Base-by-base conservation (phyloP, 139 green algal genomes). In the Micractinium sp. region DNA sequence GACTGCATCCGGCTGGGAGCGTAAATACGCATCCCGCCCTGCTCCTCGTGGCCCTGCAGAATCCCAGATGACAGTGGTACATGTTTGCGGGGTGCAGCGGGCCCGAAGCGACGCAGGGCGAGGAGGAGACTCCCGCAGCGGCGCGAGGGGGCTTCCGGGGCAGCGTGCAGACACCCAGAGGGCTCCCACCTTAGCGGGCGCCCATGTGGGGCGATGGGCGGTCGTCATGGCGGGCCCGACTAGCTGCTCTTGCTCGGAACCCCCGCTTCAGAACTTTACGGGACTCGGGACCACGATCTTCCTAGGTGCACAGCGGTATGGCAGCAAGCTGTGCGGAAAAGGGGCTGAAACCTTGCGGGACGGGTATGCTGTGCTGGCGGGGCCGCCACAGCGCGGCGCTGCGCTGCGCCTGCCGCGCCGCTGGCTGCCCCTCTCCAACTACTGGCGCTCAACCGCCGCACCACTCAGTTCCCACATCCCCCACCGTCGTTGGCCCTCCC, bases 131-230 rank as follows among this genome's bases (percentile, higher is more conserved):
- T 56, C 47, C 47, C 9, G 47, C 47, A 56, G 9, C 47, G 47
- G 9, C 47, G 47, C 47, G 47, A 5, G 47, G 47, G 47, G 47
- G 47, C 47, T 56, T 56, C 47, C 47, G 47, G 47, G 47, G 47
- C 47, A 56, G 47, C 47, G 47, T 56, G 47, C 47, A 56, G 47
- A 5, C 47, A 9, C 47, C 9, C 47, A 56, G 9, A 5, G 9
- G 47, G 47, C 47, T 56, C 47, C 47, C 47, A 56, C 93, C 92
- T 95, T 95, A 31, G 96, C 96, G 3, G 96, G 95, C 1, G 95
- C 95, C 95, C 96, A 98, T 81, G 96, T 98, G 9, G 96, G 96
- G 3, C 96, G 89, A 85, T 98, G 96, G 16, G 96, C 96, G 41
- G 96, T 97, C 13, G 96, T 97, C 95, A 97, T 93, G 20, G 77